phyloP scores from a whole-genome alignment of 306 rosid species.

The Gynostemma pentaphyllum region DNA sequence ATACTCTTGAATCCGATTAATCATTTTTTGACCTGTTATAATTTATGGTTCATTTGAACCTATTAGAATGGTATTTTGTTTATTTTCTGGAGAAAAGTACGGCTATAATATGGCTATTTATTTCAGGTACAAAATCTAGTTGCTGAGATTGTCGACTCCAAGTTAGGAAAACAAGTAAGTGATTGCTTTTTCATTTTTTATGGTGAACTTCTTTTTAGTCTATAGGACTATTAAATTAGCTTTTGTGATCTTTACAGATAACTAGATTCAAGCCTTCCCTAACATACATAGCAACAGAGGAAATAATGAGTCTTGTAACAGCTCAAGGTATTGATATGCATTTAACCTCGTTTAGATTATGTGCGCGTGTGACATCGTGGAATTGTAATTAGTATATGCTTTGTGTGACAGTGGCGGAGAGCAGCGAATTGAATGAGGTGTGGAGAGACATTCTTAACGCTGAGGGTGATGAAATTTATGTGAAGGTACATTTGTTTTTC shows the following conservation, averaged over 20 bases:
- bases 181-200: constrained; percentile 5
- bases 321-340: constrained; percentile 65
- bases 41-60: constrained; percentile 4
- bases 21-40: not conserved
- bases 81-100: constrained; percentile 5
- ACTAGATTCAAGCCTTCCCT: constrained; percentile 69
- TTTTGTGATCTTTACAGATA: constrained; percentile 36
- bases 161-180: constrained; percentile 86
- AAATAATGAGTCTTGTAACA: constrained; percentile 95
- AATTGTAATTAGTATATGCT: constrained; percentile 6
- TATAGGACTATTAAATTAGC: not conserved
- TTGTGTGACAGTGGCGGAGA: constrained; percentile 61
- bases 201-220: not conserved
- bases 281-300: constrained; percentile 80
- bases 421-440: constrained; percentile 73
- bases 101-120: constrained; percentile 11
- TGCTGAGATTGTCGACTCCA: constrained; percentile 83
- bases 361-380: not conserved
- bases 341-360: constrained; percentile 11
- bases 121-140: constrained; percentile 83
- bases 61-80: not conserved
- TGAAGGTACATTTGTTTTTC: constrained; percentile 51
- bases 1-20: not conserved
- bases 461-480: constrained; percentile 93
- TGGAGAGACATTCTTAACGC: constrained; percentile 91